A percentile compares a stretch with the other conserved stretches of the same genome.
phyloP scores from a whole-genome alignment of 306 rosid species.

The Trichosanthes truncata region DNA sequence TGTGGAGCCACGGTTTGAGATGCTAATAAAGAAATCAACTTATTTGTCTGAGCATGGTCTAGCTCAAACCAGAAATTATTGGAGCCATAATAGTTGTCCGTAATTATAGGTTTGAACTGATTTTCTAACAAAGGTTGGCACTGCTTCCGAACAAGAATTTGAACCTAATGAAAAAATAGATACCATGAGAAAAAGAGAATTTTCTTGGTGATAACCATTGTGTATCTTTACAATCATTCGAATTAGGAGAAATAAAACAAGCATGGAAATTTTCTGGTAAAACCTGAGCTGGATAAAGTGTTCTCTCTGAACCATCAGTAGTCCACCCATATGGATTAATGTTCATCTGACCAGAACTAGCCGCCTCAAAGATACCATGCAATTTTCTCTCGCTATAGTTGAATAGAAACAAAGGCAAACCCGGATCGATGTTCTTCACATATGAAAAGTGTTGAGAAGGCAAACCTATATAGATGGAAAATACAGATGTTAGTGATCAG shows the following conservation, averaged over 20 bases:
- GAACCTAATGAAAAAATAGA: conserved; percentile 35
- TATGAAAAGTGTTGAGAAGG: conserved; percentile 55
- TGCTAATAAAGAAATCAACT: conserved; percentile 32
- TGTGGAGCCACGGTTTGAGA: conserved; percentile 34
- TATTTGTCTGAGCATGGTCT: conserved; percentile 55
- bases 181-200: neutral
- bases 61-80: conserved; percentile 77
- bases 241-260: conserved; percentile 3
- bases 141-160: conserved; percentile 34
- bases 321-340: conserved; percentile 87
- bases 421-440: conserved; percentile 69
- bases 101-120: conserved; percentile 43
- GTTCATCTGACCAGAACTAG: conserved; percentile 53
- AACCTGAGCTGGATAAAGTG: conserved; percentile 87
- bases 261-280: neutral
- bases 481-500: conserved; percentile 16
- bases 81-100: conserved; percentile 39
- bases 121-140: conserved; percentile 60
- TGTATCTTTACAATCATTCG: neutral
- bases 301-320: conserved; percentile 44
- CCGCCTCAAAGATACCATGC: conserved; percentile 82
- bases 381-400: conserved; percentile 64
- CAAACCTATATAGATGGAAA: conserved; percentile 43
- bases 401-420: conserved; percentile 80
- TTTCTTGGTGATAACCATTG: conserved; percentile 5